Conservation (phyloP, 768 basidiomycete species). For the Tulasnella sp. region DNA sequence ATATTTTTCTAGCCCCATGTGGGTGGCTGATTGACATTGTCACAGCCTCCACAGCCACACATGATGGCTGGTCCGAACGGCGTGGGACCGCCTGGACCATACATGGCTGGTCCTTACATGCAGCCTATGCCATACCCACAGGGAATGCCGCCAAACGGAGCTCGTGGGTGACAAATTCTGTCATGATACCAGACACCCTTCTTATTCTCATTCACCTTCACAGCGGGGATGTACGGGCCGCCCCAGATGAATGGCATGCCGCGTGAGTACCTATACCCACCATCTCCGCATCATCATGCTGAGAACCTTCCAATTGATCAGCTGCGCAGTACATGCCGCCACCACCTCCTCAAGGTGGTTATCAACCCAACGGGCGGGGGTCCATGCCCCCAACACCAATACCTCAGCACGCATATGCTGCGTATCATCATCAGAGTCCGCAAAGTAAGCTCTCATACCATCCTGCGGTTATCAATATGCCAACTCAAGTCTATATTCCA, state of each 20-base stretch:
- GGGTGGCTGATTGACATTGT: neutral
- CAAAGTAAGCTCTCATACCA: conserved; percentile 47
- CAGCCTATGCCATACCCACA: conserved; percentile 78
- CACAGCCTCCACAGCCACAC: conserved; percentile 35
- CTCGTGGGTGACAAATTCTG: conserved; percentile 26
- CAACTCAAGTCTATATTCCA: conserved; percentile 24
- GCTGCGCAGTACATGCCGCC: conserved; percentile 72
- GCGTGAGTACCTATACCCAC: conserved; percentile 40
- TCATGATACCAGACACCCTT: conserved; percentile 1
- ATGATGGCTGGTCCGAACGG: conserved; percentile 79
- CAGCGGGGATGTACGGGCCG: conserved; percentile 64
- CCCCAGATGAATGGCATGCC: conserved; percentile 83
- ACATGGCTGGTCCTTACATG: conserved; percentile 74
- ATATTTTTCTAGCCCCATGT: no score
- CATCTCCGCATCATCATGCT: neutral
- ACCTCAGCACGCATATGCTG: conserved; percentile 61
- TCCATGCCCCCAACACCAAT: conserved; percentile 91
- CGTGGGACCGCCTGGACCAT: conserved; percentile 56
- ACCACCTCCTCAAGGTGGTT: conserved; percentile 56
- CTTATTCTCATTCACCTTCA: neutral
- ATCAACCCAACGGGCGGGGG: conserved; percentile 71
- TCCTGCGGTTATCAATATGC: conserved; percentile 18
- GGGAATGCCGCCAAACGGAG: conserved; percentile 66
- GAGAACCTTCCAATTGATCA: conserved; percentile 30
- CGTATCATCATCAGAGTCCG: conserved; percentile 70